phyloP scores from a whole-genome alignment of 2,329 filamentous ascomycete genomes.

The Didymella arachidicola region DNA sequence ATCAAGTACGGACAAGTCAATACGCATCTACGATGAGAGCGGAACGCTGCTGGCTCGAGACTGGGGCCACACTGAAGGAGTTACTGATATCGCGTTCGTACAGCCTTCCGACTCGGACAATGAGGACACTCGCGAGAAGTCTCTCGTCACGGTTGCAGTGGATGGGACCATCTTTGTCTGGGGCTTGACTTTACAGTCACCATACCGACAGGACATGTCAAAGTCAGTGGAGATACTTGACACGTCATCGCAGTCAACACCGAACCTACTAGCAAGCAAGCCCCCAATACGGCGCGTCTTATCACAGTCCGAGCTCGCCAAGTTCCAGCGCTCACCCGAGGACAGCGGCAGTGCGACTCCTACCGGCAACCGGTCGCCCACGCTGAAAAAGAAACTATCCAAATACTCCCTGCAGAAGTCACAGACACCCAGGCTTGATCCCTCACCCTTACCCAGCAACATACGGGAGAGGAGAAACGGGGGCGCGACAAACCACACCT shows the following conservation, averaged over 20 bases:
- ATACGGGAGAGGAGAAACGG: conserved; percentile 34
- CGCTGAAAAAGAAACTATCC: conserved; percentile 64
- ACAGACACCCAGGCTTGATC: conserved; percentile 56
- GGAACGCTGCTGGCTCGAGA: conserved; percentile 84
- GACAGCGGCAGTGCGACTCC: conserved; percentile 47
- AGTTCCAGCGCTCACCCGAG: conserved; percentile 68
- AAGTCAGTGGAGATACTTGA: conserved; percentile 50
- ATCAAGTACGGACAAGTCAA: conserved; percentile 94
- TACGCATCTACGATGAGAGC: conserved; percentile 85
- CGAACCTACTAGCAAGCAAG: conserved; percentile 54
- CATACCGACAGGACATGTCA: conserved; percentile 42
- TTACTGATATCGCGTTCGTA: conserved; percentile 79
- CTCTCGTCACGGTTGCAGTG: conserved; percentile 58
- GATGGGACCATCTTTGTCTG: conserved; percentile 62
- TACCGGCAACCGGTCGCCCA: conserved; percentile 57
- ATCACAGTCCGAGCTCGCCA: conserved; percentile 84
- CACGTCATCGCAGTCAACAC: conserved; percentile 42
- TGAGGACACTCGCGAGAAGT: conserved; percentile 58
- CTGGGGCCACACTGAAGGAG: conserved; percentile 93
- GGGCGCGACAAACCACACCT: conserved; percentile 21
- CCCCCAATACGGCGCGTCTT: conserved; percentile 85
- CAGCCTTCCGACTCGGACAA: conserved; percentile 52
- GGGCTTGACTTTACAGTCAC: conserved; percentile 44
- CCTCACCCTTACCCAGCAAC: conserved; percentile 42
- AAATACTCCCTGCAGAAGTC: conserved; percentile 56